phyloP scores from a whole-genome alignment of 2,329 filamentous ascomycete species.

The Esteya vermicola region DNA sequence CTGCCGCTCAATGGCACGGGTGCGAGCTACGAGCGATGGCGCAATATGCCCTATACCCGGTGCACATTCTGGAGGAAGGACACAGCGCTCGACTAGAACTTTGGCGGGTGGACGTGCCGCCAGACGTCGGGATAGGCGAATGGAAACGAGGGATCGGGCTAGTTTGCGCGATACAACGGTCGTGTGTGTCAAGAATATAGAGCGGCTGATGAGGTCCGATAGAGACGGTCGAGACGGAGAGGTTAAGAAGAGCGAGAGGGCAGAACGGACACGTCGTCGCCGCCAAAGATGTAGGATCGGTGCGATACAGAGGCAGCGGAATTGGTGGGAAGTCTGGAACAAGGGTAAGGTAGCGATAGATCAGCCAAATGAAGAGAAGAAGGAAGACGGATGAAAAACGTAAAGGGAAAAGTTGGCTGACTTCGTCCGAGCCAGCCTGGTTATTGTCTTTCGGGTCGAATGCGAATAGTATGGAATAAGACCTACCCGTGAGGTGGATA shows the following conservation, averaged over 20 bases:
- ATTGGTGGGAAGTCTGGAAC: slow-evolving; percentile 42
- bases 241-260: slow-evolving; percentile 40
- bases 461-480: too few species aligned
- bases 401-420: neutral
- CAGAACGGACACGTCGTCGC: slow-evolving; percentile 38
- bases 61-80: slow-evolving; percentile 51
- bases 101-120: slow-evolving; percentile 44
- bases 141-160: slow-evolving; percentile 48
- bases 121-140: slow-evolving; percentile 48
- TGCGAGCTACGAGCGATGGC: slow-evolving; percentile 47
- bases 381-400: neutral
- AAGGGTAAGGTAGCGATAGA: neutral
- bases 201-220: slow-evolving; percentile 45
- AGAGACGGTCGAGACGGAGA: slow-evolving; percentile 44
- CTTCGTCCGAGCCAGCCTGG: too few species aligned
- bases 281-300: slow-evolving; percentile 52
- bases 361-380: neutral
- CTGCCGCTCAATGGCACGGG: slow-evolving; percentile 50
- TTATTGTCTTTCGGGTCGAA: too few species aligned
- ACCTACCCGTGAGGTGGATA: slow-evolving; percentile 39
- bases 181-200: slow-evolving; percentile 54
- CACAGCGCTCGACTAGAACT: slow-evolving; percentile 45
- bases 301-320: slow-evolving; percentile 46
- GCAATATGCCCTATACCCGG: slow-evolving; percentile 31
- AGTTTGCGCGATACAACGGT: slow-evolving; percentile 50